Evolutionary conservation across 148 eudicot species (phyloP), one percentile per base, ranked within the genome.

Genomic region (Gaultheria prostrata): DNA sequence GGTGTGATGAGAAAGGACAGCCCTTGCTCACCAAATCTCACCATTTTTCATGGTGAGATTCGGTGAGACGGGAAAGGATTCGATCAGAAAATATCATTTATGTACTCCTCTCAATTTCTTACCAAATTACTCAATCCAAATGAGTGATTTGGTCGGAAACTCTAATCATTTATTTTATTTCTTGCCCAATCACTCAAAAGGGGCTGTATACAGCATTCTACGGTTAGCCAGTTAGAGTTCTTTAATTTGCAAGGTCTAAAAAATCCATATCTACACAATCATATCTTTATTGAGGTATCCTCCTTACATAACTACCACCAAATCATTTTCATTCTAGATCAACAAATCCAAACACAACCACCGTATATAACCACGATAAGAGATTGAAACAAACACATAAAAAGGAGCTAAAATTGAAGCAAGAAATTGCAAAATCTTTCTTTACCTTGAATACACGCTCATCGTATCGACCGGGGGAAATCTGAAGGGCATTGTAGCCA

Each of bases 401-500:
- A 67, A 17, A 28, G 18, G 39, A 67, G 18, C 72, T 49, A 67
- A 28, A 69, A 63, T 28, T 33, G 5, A 69, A 72, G 67, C 77
- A 51, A 70, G 39, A 51, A 80, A 18, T 28, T 26, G 30, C 10
- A 81, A 72, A 54, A 51, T 53, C 8, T 82, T 8, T 67, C 69
- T 86, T 67, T 89, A 95, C 98, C 92, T 90, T 90, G 82, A 94
- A 97, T 0, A 90, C 92, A 56, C 85, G 86, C 80, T 97, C 99
- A 86, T 97, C 90, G 77, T 91, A 94, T 70, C 81, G 86, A 18
- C 97, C 98, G 30, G 99, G 99, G 12, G 98, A 86, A 87, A 94
- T 72, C 88, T 97, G 99, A 14, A 97, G 91, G 85, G 99, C 98
- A 88, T 94, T 93, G 73, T 94, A 93, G 17, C 71, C 87, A 70